phyloP scores from a whole-genome alignment of 495 filamentous ascomycete species.

The Amniculicola lignicola region DNA sequence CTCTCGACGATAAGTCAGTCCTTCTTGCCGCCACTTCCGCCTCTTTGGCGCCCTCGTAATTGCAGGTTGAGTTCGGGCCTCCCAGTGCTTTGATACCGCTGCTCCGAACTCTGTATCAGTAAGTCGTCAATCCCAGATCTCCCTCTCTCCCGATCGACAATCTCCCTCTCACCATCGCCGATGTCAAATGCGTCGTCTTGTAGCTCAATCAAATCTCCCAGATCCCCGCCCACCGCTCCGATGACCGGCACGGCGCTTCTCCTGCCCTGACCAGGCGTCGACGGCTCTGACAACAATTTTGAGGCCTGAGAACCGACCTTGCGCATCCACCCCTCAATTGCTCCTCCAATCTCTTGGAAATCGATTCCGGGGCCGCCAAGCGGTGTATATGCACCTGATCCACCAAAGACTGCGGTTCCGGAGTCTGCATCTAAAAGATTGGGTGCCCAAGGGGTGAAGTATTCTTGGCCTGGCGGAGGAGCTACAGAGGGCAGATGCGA shows the following conservation, averaged over 20 bases:
- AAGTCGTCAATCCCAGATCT: not conserved
- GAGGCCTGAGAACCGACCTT: conserved; percentile 65
- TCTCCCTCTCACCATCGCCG: conserved; percentile 30
- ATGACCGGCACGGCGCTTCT: conserved; percentile 39
- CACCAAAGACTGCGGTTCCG: conserved; percentile 3
- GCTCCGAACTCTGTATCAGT: not conserved
- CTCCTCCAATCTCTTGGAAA: conserved; percentile 78
- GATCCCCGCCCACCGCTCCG: conserved; percentile 40
- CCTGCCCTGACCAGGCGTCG: conserved; percentile 32
- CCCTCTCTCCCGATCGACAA: conserved; percentile 6
- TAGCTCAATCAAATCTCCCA: conserved; percentile 82
- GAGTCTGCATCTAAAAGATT: conserved; percentile 39
- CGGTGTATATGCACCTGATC: conserved; percentile 16
- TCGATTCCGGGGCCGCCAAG: conserved; percentile 39
- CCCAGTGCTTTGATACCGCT: conserved; percentile 26
- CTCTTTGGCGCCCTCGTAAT: conserved; percentile 2
- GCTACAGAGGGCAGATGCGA: conserved; percentile 71
- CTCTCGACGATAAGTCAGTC: conserved; percentile 16
- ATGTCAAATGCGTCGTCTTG: conserved; percentile 55
- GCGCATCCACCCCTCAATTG: conserved; percentile 84
- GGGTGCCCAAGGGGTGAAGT: conserved; percentile 38
- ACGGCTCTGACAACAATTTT: conserved; percentile 44
- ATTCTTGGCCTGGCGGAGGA: conserved; percentile 43
- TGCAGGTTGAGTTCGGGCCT: conserved; percentile 12
- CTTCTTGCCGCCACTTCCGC: conserved; percentile 4